Evolutionary conservation across 441 rosid genomes (phyloP).

Genomic region (Eutrema salsugineum): DNA sequence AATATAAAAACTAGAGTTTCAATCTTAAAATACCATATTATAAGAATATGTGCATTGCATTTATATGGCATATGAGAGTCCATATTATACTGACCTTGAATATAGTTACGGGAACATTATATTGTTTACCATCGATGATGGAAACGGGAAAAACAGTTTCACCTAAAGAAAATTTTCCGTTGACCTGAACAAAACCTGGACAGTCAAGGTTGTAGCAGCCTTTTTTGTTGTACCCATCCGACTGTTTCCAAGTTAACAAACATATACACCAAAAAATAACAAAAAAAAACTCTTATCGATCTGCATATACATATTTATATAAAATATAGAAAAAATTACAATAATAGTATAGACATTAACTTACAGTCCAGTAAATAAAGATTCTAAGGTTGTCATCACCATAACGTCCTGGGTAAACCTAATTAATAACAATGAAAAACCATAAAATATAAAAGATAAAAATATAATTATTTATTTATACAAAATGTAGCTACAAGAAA

Average conservation of each 20-base stretch:
- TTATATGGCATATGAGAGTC: not conserved
- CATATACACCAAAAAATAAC: not conserved
- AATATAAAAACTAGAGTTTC: not conserved
- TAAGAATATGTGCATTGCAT: not conserved
- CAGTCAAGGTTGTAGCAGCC: constrained; percentile 1
- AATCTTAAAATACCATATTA: not conserved
- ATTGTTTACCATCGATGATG: not conserved
- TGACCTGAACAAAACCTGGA: not conserved
- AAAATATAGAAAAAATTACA: no score
- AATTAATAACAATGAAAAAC: not conserved
- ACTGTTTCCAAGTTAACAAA: not conserved
- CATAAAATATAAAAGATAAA: not conserved
- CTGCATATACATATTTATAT: not conserved
- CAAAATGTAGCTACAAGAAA: not conserved
- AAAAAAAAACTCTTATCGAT: no score
- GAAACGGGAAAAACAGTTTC: not conserved
- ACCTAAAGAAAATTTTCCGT: not conserved
- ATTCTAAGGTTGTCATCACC: no score
- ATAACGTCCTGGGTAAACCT: not conserved
- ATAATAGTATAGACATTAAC: not conserved
- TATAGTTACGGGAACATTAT: not conserved
- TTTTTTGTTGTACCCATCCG: not conserved
- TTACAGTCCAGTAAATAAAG: constrained; percentile 8
- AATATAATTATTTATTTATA: not conserved
- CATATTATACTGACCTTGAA: not conserved